A percentile compares a stretch with the other conserved stretches of the same genome.
phyloP scores from a whole-genome alignment of 2,329 filamentous ascomycete genomes.

The Colletotrichum scovillei region DNA sequence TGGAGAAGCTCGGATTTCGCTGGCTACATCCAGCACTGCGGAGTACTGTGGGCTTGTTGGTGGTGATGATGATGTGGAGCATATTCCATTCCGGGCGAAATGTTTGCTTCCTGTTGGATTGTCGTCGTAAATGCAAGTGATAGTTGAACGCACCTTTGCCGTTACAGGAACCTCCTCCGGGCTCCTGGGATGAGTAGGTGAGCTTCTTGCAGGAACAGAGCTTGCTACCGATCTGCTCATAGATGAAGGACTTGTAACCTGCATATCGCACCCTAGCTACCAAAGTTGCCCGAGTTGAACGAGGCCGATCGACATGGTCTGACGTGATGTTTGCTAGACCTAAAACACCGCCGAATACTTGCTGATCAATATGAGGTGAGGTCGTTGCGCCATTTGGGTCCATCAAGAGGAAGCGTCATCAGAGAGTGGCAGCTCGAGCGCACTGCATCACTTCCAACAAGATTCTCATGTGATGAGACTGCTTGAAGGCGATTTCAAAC shows the following conservation, averaged over 20 bases:
- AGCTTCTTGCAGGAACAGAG: neutral
- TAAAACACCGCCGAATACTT: neutral
- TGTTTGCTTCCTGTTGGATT: conserved; percentile 24
- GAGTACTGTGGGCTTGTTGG: neutral
- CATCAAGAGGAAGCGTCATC: neutral
- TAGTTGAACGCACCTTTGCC: neutral
- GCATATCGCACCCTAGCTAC: neutral
- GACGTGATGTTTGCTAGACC: neutral
- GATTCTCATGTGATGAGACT: neutral
- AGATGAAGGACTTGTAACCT: neutral
- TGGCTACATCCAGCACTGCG: neutral
- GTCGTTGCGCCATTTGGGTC: neutral
- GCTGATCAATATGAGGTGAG: neutral
- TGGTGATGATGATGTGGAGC: neutral
- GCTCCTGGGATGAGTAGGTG: neutral
- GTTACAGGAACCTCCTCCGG: conserved; percentile 5
- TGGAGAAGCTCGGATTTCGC: neutral
- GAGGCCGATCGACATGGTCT: neutral
- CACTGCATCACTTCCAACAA: neutral
- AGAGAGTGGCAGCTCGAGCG: neutral
- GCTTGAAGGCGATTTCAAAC: neutral
- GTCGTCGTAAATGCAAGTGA: neutral
- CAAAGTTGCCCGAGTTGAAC: neutral
- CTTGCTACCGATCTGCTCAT: neutral
- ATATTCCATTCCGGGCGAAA: conserved; percentile 13